Evolutionary conservation across 306 rosid species (phyloP).

Genomic region (Gleditsia sinensis): DNA sequence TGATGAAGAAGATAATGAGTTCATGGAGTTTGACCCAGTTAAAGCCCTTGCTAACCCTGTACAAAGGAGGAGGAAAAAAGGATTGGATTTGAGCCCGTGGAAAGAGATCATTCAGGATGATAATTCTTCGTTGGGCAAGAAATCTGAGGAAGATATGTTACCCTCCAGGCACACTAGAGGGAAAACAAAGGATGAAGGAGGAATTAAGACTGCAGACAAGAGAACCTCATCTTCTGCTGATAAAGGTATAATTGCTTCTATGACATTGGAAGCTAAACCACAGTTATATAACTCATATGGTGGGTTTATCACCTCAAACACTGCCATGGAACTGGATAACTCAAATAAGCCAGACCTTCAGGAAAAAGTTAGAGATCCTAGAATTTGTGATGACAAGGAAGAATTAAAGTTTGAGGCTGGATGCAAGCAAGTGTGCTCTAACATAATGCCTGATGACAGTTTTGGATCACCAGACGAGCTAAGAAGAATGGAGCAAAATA

Average conservation of each 20-base stretch:
- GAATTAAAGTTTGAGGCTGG: conserved; percentile 31
- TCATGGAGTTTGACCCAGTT: conserved; percentile 49
- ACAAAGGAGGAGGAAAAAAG: conserved; percentile 63
- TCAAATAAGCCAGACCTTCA: conserved; percentile 30
- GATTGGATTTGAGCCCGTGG: conserved; percentile 68
- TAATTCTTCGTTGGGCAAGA: conserved; percentile 39
- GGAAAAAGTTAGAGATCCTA: conserved; percentile 18
- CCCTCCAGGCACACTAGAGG: conserved; percentile 27
- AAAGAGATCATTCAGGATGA: conserved; percentile 53
- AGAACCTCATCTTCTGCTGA: conserved; percentile 37
- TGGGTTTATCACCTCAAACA: conserved; percentile 5
- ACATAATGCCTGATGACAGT: conserved; percentile 25
- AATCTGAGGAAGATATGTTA: conserved; percentile 26
- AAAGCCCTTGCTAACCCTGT: conserved; percentile 66
- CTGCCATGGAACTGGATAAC: conserved; percentile 44
- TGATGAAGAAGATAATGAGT: conserved; percentile 49
- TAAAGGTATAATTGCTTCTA: conserved; percentile 12
- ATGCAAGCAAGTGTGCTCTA: conserved; percentile 8
- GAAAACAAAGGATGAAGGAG: conserved; percentile 33
- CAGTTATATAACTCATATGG: conserved; percentile 26
- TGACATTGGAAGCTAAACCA: conserved; percentile 29
- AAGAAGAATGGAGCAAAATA: conserved; percentile 20
- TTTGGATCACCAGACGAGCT: conserved; percentile 20
- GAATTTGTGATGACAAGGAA: conserved; percentile 19
- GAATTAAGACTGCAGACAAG: conserved; percentile 31